Base-by-base conservation (phyloP, 768 basidiomycete genomes). In the Psilocybe cyanescens region DNA sequence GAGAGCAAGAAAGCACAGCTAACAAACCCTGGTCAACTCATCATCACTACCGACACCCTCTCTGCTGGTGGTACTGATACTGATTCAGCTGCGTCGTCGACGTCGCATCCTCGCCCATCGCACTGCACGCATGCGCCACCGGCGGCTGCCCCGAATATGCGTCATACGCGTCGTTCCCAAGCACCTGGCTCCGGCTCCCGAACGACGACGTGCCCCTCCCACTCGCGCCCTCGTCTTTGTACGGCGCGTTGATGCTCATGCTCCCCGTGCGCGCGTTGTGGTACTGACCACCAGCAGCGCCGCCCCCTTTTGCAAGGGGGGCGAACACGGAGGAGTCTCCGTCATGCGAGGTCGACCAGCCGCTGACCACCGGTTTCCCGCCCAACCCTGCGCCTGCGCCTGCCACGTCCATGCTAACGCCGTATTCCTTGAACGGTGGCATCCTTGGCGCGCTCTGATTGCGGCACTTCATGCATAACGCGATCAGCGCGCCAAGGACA, bases 301-400 rank as follows among this genome's bases (percentile, higher is more conserved):
- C 19, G 19, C n/a, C n/a, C n/a, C n/a, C n/a, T n/a, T n/a, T 35
- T 67, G 53, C 55, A 12, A 92, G 70, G 12, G 90, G 90, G 51
- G 87, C 77, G 67, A 91, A 91, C 37, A 87, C 82, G 63, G 85
- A 86, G 64, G 87, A 86, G 74, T 88, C 84, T 62, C 44, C 47
- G 17, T 60, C 47, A 29, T 59, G 51, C 24, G 8, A 17, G 16
- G 44, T 61, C 29, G 33, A 7, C 29, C 61, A 24, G 37, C 57
- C 63, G 28, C 56, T 70, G 19, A 45, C 41, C 17, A 19, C 12
- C 1, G 60, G 48, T 29, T 46, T 37, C 4, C 45, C 50, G n/a
- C 41, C 9, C 11, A 28, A 39, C 28, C 17, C 70, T 54, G 30
- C 48, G 46, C 49, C 50, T 7, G 61, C 4, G 35, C 47, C 60